A percentile compares a stretch with the other conserved stretches of the same genome.
Evolutionary conservation across 202 grass and related monocot species (phyloP).

Genomic region (Thinopyrum obtusiflorum): DNA sequence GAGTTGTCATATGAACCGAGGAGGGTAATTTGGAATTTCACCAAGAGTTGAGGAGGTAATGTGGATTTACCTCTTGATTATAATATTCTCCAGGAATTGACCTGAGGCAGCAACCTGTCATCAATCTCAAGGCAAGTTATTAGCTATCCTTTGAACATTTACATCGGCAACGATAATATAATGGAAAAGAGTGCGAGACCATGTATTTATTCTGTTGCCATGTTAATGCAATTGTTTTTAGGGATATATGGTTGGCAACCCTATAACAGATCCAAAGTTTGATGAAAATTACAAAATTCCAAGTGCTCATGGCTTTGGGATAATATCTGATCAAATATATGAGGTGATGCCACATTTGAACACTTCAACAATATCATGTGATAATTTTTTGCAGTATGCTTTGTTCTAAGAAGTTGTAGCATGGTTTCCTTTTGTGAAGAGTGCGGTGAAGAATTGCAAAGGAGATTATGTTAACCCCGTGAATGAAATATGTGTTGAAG

Average conservation of each 20-base stretch:
- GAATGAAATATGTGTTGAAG: conserved; percentile 18
- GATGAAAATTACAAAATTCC: conserved; percentile 26
- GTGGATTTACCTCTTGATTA: background rate
- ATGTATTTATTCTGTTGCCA: background rate
- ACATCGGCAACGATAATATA: background rate
- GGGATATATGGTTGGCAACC: conserved; percentile 55
- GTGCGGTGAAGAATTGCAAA: background rate
- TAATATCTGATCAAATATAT: conserved; percentile 53
- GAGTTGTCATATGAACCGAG: background rate
- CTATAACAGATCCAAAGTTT: conserved; percentile 16
- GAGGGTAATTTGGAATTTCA: background rate
- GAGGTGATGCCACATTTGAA: conserved; percentile 2
- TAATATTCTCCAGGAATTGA: conserved; percentile 33
- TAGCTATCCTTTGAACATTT: background rate
- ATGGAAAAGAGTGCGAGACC: background rate
- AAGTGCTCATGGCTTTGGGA: conserved; percentile 47
- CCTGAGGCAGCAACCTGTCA: background rate
- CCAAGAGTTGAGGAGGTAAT: background rate
- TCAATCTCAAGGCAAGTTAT: conserved; percentile 56
- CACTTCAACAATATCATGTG: background rate
- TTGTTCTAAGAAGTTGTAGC: background rate
- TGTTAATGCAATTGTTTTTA: background rate
- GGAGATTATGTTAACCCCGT: conserved; percentile 18
- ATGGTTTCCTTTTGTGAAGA: background rate
- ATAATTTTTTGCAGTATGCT: background rate